phyloP scores from a whole-genome alignment of 768 basidiomycete species.

The Boletus reticuloceps region DNA sequence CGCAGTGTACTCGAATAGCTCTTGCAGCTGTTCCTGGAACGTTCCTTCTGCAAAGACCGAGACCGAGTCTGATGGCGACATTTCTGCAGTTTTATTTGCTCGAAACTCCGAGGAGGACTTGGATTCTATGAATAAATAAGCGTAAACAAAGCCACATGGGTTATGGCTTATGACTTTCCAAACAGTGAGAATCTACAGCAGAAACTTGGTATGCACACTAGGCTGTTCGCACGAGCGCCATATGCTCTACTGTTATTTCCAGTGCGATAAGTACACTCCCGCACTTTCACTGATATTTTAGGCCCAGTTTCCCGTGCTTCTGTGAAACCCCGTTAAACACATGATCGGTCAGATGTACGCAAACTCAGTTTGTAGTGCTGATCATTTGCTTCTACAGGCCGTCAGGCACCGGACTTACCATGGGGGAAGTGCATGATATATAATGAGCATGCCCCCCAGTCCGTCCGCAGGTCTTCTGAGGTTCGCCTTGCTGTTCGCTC shows the following conservation, averaged over 20 bases:
- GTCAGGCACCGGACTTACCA: background rate
- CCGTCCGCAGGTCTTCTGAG: background rate
- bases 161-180: too few species aligned
- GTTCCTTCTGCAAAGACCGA: conserved; percentile 87
- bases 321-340: too few species aligned
- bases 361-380: too few species aligned
- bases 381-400: too few species aligned
- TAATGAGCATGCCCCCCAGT: background rate
- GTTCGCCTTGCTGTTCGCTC: background rate
- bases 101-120: background rate
- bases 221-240: background rate
- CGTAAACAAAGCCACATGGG: conserved; percentile 10
- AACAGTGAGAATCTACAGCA: too few species aligned
- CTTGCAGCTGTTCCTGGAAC: conserved; percentile 81
- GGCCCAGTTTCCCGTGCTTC: too few species aligned
- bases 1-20: conserved; percentile 73
- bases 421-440: conserved; percentile 4
- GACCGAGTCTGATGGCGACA: conserved; percentile 72
- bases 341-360: too few species aligned
- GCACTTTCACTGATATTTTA: too few species aligned
- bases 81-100: conserved; percentile 32
- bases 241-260: background rate
- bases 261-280: too few species aligned
- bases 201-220: too few species aligned
- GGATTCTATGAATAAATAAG: conserved; percentile 10